Conservation (phyloP, 345 rosid genomes). For the Eucalyptus brandiana region DNA sequence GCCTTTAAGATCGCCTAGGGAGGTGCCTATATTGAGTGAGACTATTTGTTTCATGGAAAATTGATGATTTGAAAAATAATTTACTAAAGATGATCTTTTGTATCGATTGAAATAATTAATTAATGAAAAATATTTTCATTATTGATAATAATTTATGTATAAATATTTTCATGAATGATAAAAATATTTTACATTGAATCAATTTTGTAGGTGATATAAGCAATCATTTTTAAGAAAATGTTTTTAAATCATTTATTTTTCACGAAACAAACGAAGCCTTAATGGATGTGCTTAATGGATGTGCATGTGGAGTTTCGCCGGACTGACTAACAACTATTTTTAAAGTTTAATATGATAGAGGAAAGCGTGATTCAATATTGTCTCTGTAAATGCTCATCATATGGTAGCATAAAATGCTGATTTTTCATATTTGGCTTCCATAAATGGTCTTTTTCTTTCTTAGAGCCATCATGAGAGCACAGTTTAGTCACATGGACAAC, state of each 20-base stretch:
- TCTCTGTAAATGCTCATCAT: neutral
- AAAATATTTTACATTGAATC: too few relatives aligned
- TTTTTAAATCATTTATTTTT: neutral
- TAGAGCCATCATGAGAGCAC: neutral
- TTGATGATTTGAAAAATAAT: neutral
- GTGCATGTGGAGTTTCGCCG: neutral
- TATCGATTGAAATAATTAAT: too few relatives aligned
- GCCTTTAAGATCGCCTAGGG: neutral
- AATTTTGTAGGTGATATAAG: neutral
- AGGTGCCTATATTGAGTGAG: neutral
- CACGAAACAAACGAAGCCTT: neutral
- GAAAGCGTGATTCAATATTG: neutral
- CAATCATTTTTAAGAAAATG: neutral
- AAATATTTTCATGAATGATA: neutral
- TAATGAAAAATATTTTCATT: too few relatives aligned
- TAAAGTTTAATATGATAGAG: neutral
- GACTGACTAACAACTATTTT: neutral
- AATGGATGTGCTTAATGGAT: neutral
- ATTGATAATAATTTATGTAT: too few relatives aligned
- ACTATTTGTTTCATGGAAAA: too few relatives aligned
- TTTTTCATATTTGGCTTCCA: neutral
- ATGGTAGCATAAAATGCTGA: neutral
- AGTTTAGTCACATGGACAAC: neutral
- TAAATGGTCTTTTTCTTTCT: neutral
- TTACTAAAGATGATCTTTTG: fast-evolving